phyloP scores from a whole-genome alignment of 352 stramenopile genomes.

The Blastocystis sp. region DNA sequence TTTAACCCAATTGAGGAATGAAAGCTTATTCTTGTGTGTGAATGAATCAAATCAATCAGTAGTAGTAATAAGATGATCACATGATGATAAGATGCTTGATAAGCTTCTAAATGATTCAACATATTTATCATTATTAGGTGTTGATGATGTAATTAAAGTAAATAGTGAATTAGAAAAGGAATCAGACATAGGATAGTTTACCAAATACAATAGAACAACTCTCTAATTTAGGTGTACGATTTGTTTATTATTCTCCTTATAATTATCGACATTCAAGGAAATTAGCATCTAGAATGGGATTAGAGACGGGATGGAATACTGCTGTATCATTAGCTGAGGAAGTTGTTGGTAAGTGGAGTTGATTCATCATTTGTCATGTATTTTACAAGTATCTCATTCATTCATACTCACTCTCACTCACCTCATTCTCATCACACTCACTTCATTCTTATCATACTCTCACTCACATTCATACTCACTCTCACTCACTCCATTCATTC shows the following conservation, averaged over 20 bases:
- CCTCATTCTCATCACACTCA: too few species aligned
- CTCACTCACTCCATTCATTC: too few species aligned
- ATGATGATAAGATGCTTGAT: not conserved
- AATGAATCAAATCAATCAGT: not conserved
- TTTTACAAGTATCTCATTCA: not conserved
- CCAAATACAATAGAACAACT: slow-evolving; percentile 87
- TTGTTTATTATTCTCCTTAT: slow-evolving; percentile 97
- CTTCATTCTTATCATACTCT: too few species aligned
- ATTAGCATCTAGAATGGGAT: slow-evolving; percentile 92
- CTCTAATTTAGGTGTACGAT: slow-evolving; percentile 84
- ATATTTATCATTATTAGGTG: slow-evolving; percentile 7
- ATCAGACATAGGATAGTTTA: slow-evolving; percentile 77
- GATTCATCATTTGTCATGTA: not conserved
- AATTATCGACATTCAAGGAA: slow-evolving; percentile 94
- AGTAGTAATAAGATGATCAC: not conserved
- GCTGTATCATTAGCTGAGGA: slow-evolving; percentile 83
- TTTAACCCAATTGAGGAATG: not conserved
- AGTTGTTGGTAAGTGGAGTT: slow-evolving; percentile 9
- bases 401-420: too few species aligned
- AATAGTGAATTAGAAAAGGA: not conserved
- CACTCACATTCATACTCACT: too few species aligned
- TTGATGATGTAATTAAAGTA: slow-evolving; percentile 49
- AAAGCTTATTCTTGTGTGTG: not conserved
- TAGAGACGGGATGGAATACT: slow-evolving; percentile 97
- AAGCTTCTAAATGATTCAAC: not conserved